phyloP scores from a whole-genome alignment of 2,329 filamentous ascomycete genomes.

The Leptographium flavum region DNA sequence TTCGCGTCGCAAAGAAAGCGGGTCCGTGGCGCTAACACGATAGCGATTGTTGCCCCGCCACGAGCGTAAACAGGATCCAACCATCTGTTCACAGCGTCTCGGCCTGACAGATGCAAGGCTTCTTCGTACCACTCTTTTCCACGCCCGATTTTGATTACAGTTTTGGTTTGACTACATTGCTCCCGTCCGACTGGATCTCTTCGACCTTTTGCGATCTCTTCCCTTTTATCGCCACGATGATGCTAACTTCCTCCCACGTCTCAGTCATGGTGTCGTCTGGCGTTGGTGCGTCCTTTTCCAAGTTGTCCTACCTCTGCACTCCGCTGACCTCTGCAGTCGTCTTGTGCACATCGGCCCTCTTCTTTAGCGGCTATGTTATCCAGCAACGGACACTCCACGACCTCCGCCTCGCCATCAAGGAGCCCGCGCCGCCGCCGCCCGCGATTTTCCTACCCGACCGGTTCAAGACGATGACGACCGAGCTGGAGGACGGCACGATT shows the following conservation, averaged over 20 bases:
- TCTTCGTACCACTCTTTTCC: no score
- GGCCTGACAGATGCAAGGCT: background rate
- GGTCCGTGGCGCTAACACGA: background rate
- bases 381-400: conserved; percentile 75
- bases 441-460: conserved; percentile 36
- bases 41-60: conserved; percentile 14
- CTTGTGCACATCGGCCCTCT: conserved; percentile 67
- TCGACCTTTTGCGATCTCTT: no score
- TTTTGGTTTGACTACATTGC: background rate
- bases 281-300: conserved; percentile 45
- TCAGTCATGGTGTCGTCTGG: conserved; percentile 50
- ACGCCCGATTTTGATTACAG: background rate
- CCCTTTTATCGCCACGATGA: conserved; percentile 18
- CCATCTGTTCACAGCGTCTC: no score
- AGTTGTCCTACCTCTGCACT: no score
- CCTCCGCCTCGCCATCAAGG: conserved; percentile 55
- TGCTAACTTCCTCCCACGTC: conserved; percentile 58
- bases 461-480: conserved; percentile 29
- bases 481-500: conserved; percentile 31
- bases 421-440: conserved; percentile 32
- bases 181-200: no score
- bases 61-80: conserved; percentile 4
- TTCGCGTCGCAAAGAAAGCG: background rate
- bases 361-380: conserved; percentile 74
- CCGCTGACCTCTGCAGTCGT: no score